Evolutionary conservation across 1,284 basidiomycete species (phyloP).

Genomic region (Cutaneotrichosporon sp.): DNA sequence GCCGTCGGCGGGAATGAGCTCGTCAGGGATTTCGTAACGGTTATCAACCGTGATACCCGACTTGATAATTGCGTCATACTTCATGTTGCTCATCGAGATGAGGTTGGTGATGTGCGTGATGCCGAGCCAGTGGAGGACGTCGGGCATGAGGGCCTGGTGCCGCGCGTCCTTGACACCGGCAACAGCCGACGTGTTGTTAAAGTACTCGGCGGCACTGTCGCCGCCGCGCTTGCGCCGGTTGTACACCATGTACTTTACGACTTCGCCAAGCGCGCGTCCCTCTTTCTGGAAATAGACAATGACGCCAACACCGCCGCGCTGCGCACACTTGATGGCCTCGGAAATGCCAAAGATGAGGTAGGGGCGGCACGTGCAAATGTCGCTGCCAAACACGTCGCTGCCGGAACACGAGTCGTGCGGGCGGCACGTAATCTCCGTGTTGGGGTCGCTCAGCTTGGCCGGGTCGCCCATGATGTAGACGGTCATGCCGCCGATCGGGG

Average conservation of each 20-base stretch:
- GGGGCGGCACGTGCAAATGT: constrained; percentile 88
- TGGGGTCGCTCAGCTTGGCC: constrained; percentile 67
- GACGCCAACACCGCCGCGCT: constrained; percentile 83
- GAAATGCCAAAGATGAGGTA: constrained; percentile 90
- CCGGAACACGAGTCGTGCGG: constrained; percentile 86
- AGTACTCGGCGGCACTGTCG: constrained; percentile 88
- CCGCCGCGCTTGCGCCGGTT: constrained; percentile 91
- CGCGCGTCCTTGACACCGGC: constrained; percentile 95
- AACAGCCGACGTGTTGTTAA: constrained; percentile 85
- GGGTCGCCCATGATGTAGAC: constrained; percentile 91
- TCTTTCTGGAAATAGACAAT: constrained; percentile 88
- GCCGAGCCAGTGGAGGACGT: constrained; percentile 90
- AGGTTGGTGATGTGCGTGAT: constrained; percentile 82
- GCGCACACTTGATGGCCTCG: constrained; percentile 80
- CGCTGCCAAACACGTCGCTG: constrained; percentile 55
- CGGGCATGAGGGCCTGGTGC: constrained; percentile 94
- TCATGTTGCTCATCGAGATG: constrained; percentile 79
- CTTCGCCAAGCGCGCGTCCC: constrained; percentile 80
- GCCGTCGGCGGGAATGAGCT: constrained; percentile 83
- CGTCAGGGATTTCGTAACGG: constrained; percentile 78
- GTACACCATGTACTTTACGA: constrained; percentile 68
- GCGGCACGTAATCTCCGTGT: constrained; percentile 81
- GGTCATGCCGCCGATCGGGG: constrained; percentile 85
- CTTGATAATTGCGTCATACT: constrained; percentile 86
- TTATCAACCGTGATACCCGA: constrained; percentile 77